Evolutionary conservation across 225 moss, liverwort and hornwort species (phyloP).

Genomic region (Climacium dendroides): DNA sequence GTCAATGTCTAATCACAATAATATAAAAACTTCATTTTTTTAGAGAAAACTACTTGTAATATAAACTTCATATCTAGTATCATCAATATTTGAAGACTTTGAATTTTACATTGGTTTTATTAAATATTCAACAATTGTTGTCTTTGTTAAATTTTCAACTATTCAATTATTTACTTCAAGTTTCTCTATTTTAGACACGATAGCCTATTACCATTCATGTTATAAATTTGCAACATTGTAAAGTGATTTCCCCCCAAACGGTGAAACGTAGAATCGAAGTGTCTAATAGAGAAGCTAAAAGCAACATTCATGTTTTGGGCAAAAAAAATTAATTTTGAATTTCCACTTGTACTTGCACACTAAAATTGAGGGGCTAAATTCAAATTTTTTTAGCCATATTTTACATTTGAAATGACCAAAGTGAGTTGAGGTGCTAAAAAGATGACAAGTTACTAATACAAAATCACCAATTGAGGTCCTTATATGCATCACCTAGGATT

Average conservation of each 20-base stretch:
- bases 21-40: too few relatives aligned
- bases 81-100: not conserved
- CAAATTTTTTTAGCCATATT: not conserved
- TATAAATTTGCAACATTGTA: not conserved
- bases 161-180: not conserved
- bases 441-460: not conserved
- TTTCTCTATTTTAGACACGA: not conserved
- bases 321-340: not conserved
- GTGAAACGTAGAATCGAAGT: not conserved
- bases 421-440: not conserved
- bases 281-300: not conserved
- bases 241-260: rapidly evolving
- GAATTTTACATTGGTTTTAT: not conserved
- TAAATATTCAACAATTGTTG: not conserved
- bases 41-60: not conserved
- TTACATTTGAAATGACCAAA: not conserved
- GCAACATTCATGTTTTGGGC: not conserved
- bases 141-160: not conserved
- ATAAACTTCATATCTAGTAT: not conserved
- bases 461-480: rapidly evolving
- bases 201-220: not conserved
- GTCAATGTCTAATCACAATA: too few relatives aligned
- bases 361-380: not conserved
- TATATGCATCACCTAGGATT: not conserved
- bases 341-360: not conserved